Base-by-base conservation (phyloP, 164 flowering plant species). In the Vitis cinerea region DNA sequence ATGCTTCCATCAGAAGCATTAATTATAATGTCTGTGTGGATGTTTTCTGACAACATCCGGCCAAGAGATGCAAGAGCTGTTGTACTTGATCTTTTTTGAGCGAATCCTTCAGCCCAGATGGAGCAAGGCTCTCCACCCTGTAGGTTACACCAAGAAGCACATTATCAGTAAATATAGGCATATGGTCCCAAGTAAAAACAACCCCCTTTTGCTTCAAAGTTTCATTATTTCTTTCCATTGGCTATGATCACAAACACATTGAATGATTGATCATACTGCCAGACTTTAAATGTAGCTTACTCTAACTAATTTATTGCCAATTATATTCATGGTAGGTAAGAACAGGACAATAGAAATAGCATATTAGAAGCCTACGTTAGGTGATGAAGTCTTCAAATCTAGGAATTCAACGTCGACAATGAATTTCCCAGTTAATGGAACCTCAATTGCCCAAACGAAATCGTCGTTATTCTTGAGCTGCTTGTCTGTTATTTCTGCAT, bases 361-460 rank as follows among this genome's bases (percentile, higher is more conserved):
- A 69, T 31, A 30, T 37, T 50, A 59, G 60, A 65, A 13, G 16
- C 86, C 19, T 88, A 90, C 99, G 63, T 83, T 60, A 4, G 83
- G 80, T 50, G 86, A 77, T 49, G 83, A 64, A 71, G 73, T 82
- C 86, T 95, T 95, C 74, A 95, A 70, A 82, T 95, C 98, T 63
- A 86, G 86, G 73, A 95, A 93, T 75, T 93, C 97, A 9, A 95
- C 87, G 73, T 95, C 96, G 64, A 95, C 87, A 71, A 93, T 84
- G 80, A 93, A 75, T 71, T 88, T 95, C 51, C 97, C 97, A 0
- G 88, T 79, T n/a, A 91, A 75, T 27, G 97, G 94, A 74, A 86
- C 78, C 68, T 91, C 97, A 51, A 95, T 68, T 0, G 83, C 73
- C 98, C 99, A 95, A 53, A 91, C 83, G 61, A 95, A 95, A 72